Conservation (phyloP, 192 early-diverging fungal genomes). For the Paraglomus brasilianum region DNA sequence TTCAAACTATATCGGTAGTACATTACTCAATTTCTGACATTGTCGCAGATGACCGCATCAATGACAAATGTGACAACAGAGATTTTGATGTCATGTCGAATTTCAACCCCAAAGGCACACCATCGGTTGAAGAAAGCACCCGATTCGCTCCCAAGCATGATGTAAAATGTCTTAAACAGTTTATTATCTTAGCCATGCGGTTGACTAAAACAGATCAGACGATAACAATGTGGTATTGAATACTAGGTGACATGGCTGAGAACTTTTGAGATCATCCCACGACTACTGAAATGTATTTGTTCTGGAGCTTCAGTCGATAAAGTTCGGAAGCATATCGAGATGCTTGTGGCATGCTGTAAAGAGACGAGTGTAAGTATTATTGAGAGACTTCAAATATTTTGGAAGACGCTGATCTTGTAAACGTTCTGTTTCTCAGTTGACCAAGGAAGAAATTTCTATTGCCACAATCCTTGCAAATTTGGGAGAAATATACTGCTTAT, state of each 20-base stretch:
- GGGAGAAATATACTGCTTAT: no score
- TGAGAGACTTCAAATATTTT: no score
- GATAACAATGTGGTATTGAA: background rate
- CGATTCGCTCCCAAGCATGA: conserved; percentile 41
- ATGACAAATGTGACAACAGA: conserved; percentile 61
- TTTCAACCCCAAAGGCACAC: conserved; percentile 41
- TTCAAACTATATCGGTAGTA: no score
- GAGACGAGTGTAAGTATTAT: no score
- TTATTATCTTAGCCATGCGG: background rate
- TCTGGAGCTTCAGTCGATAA: conserved; percentile 24
- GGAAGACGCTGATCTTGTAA: no score
- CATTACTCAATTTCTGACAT: no score
- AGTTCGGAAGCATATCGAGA: background rate
- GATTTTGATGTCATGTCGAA: conserved; percentile 67
- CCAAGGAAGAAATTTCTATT: no score
- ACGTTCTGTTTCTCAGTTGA: no score
- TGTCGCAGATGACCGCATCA: no score
- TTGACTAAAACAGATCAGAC: background rate
- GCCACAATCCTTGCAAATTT: no score
- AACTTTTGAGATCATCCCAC: conserved; percentile 34
- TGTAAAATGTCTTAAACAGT: conserved; percentile 17
- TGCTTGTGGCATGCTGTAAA: background rate
- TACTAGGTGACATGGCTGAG: conserved; percentile 29
- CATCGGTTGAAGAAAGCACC: conserved; percentile 41
- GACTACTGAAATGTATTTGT: conserved; percentile 36